Evolutionary conservation across 2,329 filamentous ascomycete species (phyloP).

Genomic region (Cyphellophora attinorum): DNA sequence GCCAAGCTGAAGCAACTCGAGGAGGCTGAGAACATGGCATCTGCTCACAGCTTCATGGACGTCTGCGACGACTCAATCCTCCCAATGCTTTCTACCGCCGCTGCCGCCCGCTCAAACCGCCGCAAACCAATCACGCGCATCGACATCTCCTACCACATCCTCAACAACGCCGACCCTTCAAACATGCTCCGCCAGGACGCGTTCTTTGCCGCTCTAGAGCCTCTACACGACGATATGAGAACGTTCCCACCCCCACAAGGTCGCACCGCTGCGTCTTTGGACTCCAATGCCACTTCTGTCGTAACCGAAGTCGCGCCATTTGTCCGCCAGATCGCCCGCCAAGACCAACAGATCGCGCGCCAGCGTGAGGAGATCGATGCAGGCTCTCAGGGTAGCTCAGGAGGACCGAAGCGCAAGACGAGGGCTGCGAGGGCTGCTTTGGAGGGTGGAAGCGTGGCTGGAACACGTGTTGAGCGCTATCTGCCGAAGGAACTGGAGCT

Average conservation of each 20-base stretch:
- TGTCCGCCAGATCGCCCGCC: constrained; percentile 72
- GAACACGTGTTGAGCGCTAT: constrained; percentile 61
- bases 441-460: constrained; percentile 61
- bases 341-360: constrained; percentile 61
- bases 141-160: no score
- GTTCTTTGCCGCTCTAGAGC: constrained; percentile 38
- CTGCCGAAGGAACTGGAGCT: constrained; percentile 56
- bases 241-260: constrained; percentile 24
- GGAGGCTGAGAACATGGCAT: no score
- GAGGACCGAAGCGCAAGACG: constrained; percentile 62
- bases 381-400: constrained; percentile 43
- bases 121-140: no score
- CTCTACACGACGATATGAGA: constrained; percentile 35
- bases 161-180: no score
- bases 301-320: constrained; percentile 77
- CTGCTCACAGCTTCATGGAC: neutral
- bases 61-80: constrained; percentile 14
- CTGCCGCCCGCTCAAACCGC: no score
- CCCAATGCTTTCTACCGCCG: no score
- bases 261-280: constrained; percentile 58
- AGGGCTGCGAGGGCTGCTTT: constrained; percentile 66
- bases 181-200: constrained; percentile 20
- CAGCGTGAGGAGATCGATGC: constrained; percentile 54
- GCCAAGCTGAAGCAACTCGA: no score
- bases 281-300: constrained; percentile 58